A percentile compares a stretch with the other conserved stretches of the same genome.
phyloP scores from a whole-genome alignment of 1,284 basidiomycete genomes.

The Leccinum holopus region DNA sequence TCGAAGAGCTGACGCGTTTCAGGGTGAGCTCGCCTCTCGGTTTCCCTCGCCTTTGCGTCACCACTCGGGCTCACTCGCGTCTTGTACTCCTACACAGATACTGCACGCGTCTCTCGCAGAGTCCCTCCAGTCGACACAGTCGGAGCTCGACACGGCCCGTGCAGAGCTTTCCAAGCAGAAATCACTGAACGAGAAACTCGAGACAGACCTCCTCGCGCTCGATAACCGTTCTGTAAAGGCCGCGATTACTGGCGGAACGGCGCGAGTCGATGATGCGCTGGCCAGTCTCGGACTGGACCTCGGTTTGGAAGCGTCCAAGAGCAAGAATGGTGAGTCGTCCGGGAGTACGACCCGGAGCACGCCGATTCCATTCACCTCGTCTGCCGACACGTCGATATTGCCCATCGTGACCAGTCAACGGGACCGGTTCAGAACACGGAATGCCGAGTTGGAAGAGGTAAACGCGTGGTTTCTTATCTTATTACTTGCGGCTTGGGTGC shows the following conservation, averaged over 20 bases:
- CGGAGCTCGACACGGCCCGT: conserved; percentile 58
- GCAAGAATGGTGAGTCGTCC: conserved; percentile 23
- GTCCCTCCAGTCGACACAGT: conserved; percentile 58
- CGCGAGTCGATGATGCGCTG: conserved; percentile 49
- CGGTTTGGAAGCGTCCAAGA: conserved; percentile 12
- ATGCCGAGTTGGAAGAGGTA: conserved; percentile 81
- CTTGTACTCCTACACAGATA: conserved; percentile 49
- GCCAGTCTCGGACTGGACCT: conserved; percentile 67
- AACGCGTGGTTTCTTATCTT: neutral
- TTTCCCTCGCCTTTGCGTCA: neutral
- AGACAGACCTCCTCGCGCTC: conserved; percentile 85
- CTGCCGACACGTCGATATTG: conserved; percentile 86
- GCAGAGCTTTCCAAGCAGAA: conserved; percentile 77
- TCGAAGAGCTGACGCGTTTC: conserved; percentile 91
- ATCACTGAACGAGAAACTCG: conserved; percentile 82
- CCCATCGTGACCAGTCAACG: conserved; percentile 97
- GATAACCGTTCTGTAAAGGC: conserved; percentile 44
- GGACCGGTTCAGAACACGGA: conserved; percentile 93
- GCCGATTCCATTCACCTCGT: conserved; percentile 67
- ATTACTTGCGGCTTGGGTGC: neutral
- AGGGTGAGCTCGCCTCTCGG: conserved; percentile 52
- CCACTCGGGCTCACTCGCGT: neutral
- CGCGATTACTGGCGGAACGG: conserved; percentile 30
- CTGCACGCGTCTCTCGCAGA: conserved; percentile 78
- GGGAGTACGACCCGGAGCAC: conserved; percentile 45